These are phyloP conservation scores for Cardamine occulta DNA, from an alignment of 345 rosid species.

Conservation along the genomic window DNA sequence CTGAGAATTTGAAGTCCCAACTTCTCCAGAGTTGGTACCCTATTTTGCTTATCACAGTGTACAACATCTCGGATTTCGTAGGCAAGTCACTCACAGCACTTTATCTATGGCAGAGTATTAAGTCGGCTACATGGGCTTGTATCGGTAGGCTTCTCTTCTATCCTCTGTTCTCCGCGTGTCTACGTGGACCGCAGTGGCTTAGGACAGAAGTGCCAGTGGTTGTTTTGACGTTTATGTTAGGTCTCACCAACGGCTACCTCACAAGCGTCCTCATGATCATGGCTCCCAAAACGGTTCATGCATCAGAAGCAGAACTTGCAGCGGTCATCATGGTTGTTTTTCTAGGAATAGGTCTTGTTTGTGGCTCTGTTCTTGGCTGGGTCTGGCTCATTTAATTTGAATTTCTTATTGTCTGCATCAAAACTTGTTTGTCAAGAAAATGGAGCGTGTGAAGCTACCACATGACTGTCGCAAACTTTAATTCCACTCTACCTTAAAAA, in stretches of 20 bases:
- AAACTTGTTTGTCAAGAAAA: not conserved
- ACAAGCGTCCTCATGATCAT: constrained; percentile 90
- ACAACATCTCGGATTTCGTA: constrained; percentile 70
- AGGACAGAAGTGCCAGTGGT: constrained; percentile 71
- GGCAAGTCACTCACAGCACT: constrained; percentile 83
- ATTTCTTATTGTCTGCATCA: not conserved
- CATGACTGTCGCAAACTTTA: not conserved
- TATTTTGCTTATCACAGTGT: constrained; percentile 69
- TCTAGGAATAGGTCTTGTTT: constrained; percentile 75
- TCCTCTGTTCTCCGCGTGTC: constrained; percentile 70
- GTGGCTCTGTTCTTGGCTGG: constrained; percentile 89
- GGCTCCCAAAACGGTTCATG: constrained; percentile 68
- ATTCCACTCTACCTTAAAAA: not conserved
- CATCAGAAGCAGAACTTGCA: constrained; percentile 74
- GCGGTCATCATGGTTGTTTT: constrained; percentile 76
- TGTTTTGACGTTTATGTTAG: constrained; percentile 71
- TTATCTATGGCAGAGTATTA: constrained; percentile 55
- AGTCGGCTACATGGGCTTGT: constrained; percentile 72
- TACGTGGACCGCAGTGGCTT: constrained; percentile 84
- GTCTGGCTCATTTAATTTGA: constrained; percentile 63
- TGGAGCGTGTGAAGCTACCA: not conserved
- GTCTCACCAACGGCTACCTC: constrained; percentile 80
- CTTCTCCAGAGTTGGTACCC: constrained; percentile 81
- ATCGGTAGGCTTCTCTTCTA: constrained; percentile 68
- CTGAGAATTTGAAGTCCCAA: constrained; percentile 63